Conservation (phyloP, 805 yeast species). For the Naumovozyma castellii region DNA sequence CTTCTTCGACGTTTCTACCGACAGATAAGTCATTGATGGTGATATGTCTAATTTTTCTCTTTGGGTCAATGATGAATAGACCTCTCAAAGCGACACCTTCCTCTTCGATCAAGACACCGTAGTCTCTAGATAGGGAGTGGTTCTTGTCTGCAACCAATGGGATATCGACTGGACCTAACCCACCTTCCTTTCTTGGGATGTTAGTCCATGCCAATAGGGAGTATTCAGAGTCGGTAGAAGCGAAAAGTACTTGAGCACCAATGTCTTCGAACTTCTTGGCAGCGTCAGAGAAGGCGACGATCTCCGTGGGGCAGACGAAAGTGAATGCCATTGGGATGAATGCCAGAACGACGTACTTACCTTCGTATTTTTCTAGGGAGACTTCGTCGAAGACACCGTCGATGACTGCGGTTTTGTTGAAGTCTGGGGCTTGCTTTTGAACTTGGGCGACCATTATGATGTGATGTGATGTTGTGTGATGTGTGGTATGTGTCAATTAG, state of each 20-base stretch:
- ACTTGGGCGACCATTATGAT: constrained; percentile 73
- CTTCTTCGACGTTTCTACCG: constrained; percentile 97
- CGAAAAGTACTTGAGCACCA: constrained; percentile 83
- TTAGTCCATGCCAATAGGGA: constrained; percentile 97
- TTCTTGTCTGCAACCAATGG: constrained; percentile 95
- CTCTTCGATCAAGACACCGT: constrained; percentile 95
- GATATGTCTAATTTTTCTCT: constrained; percentile 88
- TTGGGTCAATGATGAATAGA: constrained; percentile 94
- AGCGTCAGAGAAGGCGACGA: constrained; percentile 96
- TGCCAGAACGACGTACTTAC: constrained; percentile 95
- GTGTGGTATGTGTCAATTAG: constrained; percentile 1
- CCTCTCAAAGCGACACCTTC: constrained; percentile 98
- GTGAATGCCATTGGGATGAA: constrained; percentile 99
- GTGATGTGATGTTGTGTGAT: no score
- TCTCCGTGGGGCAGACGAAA: constrained; percentile 98
- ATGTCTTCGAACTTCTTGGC: constrained; percentile 79
- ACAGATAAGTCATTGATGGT: constrained; percentile 98
- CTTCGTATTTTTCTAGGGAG: constrained; percentile 89
- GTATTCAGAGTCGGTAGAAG: constrained; percentile 98
- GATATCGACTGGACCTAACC: constrained; percentile 88
- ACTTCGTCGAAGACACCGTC: constrained; percentile 95
- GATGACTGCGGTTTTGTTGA: constrained; percentile 94
- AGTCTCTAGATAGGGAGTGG: constrained; percentile 89
- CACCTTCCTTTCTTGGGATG: constrained; percentile 93
- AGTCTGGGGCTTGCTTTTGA: constrained; percentile 93